Percentiles rank a stretch among this genome's conserved stretches.
Evolutionary conservation across 1,284 basidiomycete genomes (phyloP).

Genomic region (Butyriboletus appendiculatus): DNA sequence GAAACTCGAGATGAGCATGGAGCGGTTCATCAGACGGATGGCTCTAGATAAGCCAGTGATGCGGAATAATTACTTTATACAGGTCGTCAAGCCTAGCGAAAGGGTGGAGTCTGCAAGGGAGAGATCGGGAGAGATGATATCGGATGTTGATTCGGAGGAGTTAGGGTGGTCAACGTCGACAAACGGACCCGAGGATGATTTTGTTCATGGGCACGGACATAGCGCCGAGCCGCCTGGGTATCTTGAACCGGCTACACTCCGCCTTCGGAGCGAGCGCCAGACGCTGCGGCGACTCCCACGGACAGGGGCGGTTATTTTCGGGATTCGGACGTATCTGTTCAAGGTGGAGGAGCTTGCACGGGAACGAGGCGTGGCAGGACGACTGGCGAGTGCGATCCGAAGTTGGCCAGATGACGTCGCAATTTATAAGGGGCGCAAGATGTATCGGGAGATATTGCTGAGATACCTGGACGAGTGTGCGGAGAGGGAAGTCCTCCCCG

Average conservation of each 20-base stretch:
- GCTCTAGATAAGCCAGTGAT: constrained; percentile 66
- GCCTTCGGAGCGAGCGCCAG: constrained; percentile 70
- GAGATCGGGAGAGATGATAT: constrained; percentile 5
- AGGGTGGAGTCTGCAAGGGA: not conserved
- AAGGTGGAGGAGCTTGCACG: constrained; percentile 54
- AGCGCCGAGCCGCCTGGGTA: constrained; percentile 25
- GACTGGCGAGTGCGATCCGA: constrained; percentile 66
- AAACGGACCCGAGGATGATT: constrained; percentile 63
- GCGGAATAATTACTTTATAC: constrained; percentile 72
- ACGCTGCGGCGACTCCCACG: constrained; percentile 66
- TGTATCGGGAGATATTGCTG: constrained; percentile 47
- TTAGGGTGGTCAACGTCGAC: constrained; percentile 68
- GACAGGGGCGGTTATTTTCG: constrained; percentile 71
- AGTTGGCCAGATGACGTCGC: constrained; percentile 69
- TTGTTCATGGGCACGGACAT: constrained; percentile 40
- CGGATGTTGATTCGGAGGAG: constrained; percentile 57
- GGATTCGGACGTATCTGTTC: constrained; percentile 70
- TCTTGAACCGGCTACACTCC: constrained; percentile 47
- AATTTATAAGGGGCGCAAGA: constrained; percentile 59
- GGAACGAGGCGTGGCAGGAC: constrained; percentile 66
- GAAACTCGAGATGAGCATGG: constrained; percentile 65
- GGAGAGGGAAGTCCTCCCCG: constrained; percentile 28
- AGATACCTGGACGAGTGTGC: constrained; percentile 49
- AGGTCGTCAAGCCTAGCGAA: constrained; percentile 44
- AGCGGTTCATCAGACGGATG: constrained; percentile 66